Base-by-base conservation (phyloP, 1,284 basidiomycete species). In the Moesziomyces parantarcticus region DNA sequence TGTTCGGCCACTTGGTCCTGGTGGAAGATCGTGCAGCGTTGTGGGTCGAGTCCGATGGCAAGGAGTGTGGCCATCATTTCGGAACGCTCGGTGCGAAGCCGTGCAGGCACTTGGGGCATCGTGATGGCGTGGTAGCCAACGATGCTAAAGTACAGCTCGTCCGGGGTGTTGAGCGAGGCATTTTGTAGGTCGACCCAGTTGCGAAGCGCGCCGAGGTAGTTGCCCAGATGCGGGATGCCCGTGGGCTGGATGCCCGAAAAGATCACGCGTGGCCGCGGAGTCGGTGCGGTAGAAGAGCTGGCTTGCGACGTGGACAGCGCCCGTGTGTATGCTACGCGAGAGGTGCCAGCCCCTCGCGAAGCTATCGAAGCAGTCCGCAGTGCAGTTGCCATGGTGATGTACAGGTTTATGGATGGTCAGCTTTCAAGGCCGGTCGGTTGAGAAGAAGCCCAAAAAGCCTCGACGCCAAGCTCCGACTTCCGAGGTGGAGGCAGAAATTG, bases 1-100 rank as follows among this genome's bases (percentile, higher is more conserved):
- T 98, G 95, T 70, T 92, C 87, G 32, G 87, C 88, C 58, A 96
- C 93, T 90, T 96, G 75, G 67, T 97, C 94, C 83, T 97, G 95
- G 77, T 93, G 90, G 80, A 93, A 96, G 9, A 98, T 81, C 40
- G 90, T 88, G 9, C 90, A 92, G 50, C 90, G 86, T 49, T 89
- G 86, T 0, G 92, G 91, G 80, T 95, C 90, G 26, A 97, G 87
- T 0, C 95, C 94, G 55, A 94, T 88, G 0, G 95, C 92, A 7
- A 98, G 86, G 6, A 97, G 85, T 1, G 89, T 89, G 0, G 94
- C 93, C 50, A 97, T 86, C 88, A 93, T 91, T 57, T 96, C 91
- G 46, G 88, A 87, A 40, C 92, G 62, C 45, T 81, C 80, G 21
- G 50, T 25, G 1, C 61, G 70, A 1, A 82, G 64, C 5, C 44